These are phyloP conservation scores for Mimosa bimucronata DNA, from an alignment of 306 rosid genomes.

Conservation along the genomic window DNA sequence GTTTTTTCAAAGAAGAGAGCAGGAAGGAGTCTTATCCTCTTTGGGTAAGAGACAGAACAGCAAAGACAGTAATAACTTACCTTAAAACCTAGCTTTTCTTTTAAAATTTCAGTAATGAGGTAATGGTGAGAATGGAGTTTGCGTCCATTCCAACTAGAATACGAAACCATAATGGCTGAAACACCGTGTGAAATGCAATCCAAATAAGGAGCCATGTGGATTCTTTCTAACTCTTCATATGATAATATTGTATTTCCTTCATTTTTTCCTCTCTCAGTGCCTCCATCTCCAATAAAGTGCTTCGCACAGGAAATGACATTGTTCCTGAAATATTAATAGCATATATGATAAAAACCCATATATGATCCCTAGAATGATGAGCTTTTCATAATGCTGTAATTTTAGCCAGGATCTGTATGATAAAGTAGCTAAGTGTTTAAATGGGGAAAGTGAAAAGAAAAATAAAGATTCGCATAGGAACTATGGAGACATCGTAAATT, in stretches of 20 bases:
- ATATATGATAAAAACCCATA: not conserved
- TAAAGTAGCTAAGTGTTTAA: not conserved
- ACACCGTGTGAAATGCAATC: slow-evolving; percentile 89
- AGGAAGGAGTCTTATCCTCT: not conserved
- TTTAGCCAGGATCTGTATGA: not conserved
- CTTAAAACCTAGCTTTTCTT: slow-evolving; percentile 80
- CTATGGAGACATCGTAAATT: not conserved
- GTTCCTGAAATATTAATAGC: slow-evolving; percentile 56
- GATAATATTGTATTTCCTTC: slow-evolving; percentile 75
- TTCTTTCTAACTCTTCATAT: slow-evolving; percentile 77
- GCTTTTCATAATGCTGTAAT: not conserved
- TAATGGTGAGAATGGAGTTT: slow-evolving; percentile 64
- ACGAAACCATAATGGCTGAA: slow-evolving; percentile 88
- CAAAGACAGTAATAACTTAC: slow-evolving; percentile 41
- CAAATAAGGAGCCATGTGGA: slow-evolving; percentile 84
- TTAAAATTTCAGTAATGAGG: slow-evolving; percentile 77
- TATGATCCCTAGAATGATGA: not conserved
- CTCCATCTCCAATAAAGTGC: slow-evolving; percentile 97
- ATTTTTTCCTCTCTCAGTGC: slow-evolving; percentile 75
- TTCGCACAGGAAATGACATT: slow-evolving; percentile 88
- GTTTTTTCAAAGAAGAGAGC: not conserved
- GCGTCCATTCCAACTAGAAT: slow-evolving; percentile 87
- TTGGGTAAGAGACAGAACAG: slow-evolving; percentile 10
- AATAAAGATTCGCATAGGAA: not conserved
- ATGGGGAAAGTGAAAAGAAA: not conserved